Conservation (phyloP, 2,329 filamentous ascomycete species). For the Colletotrichum paranaense region DNA sequence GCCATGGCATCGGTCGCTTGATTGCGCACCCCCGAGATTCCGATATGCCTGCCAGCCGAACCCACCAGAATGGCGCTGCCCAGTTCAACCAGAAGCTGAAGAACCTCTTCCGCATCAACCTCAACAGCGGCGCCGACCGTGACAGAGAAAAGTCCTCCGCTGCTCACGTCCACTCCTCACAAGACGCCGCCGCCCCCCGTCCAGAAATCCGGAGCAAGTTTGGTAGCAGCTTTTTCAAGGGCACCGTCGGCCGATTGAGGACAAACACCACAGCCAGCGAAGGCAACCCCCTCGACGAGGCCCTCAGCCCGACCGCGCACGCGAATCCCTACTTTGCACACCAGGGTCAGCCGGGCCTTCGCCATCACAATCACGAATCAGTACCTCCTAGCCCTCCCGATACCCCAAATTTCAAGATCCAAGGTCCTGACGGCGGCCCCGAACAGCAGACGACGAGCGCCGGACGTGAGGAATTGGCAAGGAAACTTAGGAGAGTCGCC, state of each 20-base stretch:
- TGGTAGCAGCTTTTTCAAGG: conserved; percentile 90
- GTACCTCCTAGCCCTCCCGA: conserved; percentile 93
- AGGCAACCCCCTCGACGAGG: conserved; percentile 89
- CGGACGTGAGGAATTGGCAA: conserved; percentile 92
- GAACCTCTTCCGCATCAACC: conserved; percentile 78
- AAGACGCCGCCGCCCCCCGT: conserved; percentile 40
- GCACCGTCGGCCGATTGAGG: conserved; percentile 85
- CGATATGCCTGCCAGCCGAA: conserved; percentile 66
- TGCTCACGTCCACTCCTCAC: conserved; percentile 53
- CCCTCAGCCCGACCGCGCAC: conserved; percentile 89
- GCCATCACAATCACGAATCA: conserved; percentile 94
- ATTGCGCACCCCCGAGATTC: conserved; percentile 37
- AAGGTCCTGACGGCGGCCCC: conserved; percentile 73
- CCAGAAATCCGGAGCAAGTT: conserved; percentile 69
- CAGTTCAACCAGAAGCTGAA: conserved; percentile 77
- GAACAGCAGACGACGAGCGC: conserved; percentile 77
- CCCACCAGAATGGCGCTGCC: conserved; percentile 58
- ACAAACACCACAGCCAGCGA: conserved; percentile 93
- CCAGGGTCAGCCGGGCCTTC: conserved; percentile 90
- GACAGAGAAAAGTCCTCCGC: conserved; percentile 50
- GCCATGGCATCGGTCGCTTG: conserved; percentile 51
- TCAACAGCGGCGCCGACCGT: conserved; percentile 51
- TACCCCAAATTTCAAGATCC: conserved; percentile 82
- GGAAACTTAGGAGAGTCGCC: conserved; percentile 92
- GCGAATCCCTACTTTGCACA: conserved; percentile 98